Percentiles rank a stretch among this genome's conserved stretches.
phyloP scores from a whole-genome alignment of 139 green algal species.

The Tetradesmus obliquus region DNA sequence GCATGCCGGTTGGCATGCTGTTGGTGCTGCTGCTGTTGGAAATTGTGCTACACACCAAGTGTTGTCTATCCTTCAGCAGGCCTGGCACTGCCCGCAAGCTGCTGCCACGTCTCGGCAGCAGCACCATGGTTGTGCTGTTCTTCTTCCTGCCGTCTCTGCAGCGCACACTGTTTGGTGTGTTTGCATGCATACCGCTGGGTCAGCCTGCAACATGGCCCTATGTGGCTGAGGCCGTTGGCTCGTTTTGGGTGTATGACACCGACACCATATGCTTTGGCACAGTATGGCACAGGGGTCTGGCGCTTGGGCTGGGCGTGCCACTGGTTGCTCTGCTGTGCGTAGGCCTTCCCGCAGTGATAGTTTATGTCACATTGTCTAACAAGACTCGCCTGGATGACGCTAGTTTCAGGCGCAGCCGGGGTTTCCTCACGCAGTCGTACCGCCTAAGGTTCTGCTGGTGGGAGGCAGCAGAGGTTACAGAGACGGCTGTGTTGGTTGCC shows the following conservation, averaged over 20 bases:
- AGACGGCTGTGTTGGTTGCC: neutral
- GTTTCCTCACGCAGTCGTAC: neutral
- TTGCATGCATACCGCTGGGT: neutral
- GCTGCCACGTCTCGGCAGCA: neutral
- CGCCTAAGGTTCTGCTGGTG: neutral
- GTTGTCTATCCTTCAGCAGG: neutral
- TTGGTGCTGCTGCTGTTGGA: neutral
- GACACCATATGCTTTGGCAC: neutral
- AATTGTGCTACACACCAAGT: neutral
- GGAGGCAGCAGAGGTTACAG: neutral
- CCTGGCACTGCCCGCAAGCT: neutral
- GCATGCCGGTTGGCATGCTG: neutral
- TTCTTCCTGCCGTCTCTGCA: neutral
- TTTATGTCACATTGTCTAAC: neutral
- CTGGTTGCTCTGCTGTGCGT: neutral
- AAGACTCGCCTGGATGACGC: neutral
- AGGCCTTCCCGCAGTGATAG: neutral
- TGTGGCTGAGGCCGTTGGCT: neutral
- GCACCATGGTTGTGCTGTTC: neutral
- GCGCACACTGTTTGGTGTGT: neutral
- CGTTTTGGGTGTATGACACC: neutral
- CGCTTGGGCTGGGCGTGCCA: neutral
- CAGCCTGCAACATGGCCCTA: neutral
- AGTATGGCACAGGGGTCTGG: neutral
- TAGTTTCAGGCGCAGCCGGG: neutral